Conservation (phyloP, 1,284 basidiomycete species). For the Ganoderma lingzhi region DNA sequence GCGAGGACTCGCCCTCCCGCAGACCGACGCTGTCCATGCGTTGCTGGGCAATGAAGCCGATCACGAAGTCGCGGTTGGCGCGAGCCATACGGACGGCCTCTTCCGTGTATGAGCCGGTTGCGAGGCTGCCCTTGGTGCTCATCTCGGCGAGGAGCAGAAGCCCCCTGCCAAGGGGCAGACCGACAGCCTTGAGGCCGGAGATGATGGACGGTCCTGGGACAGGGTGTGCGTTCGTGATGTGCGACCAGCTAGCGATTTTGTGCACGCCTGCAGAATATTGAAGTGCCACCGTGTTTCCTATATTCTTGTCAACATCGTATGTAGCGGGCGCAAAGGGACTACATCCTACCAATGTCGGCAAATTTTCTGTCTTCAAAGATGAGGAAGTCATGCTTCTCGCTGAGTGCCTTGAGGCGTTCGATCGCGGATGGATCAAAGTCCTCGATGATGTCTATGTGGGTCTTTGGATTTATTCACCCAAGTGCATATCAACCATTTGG, state of each 20-base stretch:
- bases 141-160: slow-evolving; percentile 96
- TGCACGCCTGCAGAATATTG: slow-evolving; percentile 96
- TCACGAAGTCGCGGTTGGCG: slow-evolving; percentile 84
- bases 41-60: slow-evolving; percentile 94
- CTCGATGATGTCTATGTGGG: slow-evolving; percentile 95
- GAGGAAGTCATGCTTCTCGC: slow-evolving; percentile 89
- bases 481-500: no score
- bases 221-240: slow-evolving; percentile 97
- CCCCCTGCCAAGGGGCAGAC: slow-evolving; percentile 85
- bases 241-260: slow-evolving; percentile 95
- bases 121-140: slow-evolving; percentile 91
- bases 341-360: slow-evolving; percentile 92
- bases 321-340: neutral
- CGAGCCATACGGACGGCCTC: slow-evolving; percentile 90
- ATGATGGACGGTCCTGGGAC: slow-evolving; percentile 96
- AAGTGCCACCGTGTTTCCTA: slow-evolving; percentile 95
- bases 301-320: neutral
- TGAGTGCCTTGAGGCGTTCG: slow-evolving; percentile 74
- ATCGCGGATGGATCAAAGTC: slow-evolving; percentile 88
- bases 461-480: slow-evolving; percentile 60
- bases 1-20: slow-evolving; percentile 38
- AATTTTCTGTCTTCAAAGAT: slow-evolving; percentile 99
- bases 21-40: slow-evolving; percentile 78
- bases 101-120: slow-evolving; percentile 86
- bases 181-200: slow-evolving; percentile 87